phyloP scores from a whole-genome alignment of 2,329 filamentous ascomycete species.

The Tolypocladium pustulatum region DNA sequence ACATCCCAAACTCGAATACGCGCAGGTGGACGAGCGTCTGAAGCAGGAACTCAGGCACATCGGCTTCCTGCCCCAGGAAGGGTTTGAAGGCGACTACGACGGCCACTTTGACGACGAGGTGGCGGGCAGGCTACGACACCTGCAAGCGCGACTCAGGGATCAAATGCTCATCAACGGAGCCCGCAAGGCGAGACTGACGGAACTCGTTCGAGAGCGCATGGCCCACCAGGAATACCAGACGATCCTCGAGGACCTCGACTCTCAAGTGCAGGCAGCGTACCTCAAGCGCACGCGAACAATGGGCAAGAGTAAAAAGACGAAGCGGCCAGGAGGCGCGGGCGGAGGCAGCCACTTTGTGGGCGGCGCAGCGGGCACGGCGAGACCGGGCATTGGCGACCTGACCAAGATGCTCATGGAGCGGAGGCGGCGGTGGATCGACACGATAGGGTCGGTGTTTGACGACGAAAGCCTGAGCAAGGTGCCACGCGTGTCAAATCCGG shows the following conservation, averaged over 20 bases:
- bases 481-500: slow-evolving; percentile 53
- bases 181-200: slow-evolving; percentile 75
- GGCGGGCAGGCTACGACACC: slow-evolving; percentile 72
- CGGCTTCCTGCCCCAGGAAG: slow-evolving; percentile 66
- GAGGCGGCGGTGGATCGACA: slow-evolving; percentile 78
- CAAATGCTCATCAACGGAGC: slow-evolving; percentile 84
- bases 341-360: slow-evolving; percentile 57
- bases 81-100: slow-evolving; percentile 65
- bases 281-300: slow-evolving; percentile 91
- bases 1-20: slow-evolving; percentile 70
- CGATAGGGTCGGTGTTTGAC: slow-evolving; percentile 82
- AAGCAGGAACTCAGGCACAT: slow-evolving; percentile 87
- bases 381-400: slow-evolving; percentile 80
- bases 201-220: slow-evolving; percentile 85
- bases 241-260: slow-evolving; percentile 92
- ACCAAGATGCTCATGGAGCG: slow-evolving; percentile 90
- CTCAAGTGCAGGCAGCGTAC: slow-evolving; percentile 89
- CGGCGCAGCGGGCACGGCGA: slow-evolving; percentile 50
- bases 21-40: slow-evolving; percentile 78
- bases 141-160: slow-evolving; percentile 74
- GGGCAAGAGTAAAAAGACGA: slow-evolving; percentile 88
- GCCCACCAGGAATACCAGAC: slow-evolving; percentile 95
- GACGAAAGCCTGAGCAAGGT: slow-evolving; percentile 67
- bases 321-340: slow-evolving; percentile 64
- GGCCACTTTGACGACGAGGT: slow-evolving; percentile 91